These are phyloP conservation scores for Exophiala bonariae DNA, from an alignment of 2,329 filamentous ascomycete species.

Conservation along the genomic window DNA sequence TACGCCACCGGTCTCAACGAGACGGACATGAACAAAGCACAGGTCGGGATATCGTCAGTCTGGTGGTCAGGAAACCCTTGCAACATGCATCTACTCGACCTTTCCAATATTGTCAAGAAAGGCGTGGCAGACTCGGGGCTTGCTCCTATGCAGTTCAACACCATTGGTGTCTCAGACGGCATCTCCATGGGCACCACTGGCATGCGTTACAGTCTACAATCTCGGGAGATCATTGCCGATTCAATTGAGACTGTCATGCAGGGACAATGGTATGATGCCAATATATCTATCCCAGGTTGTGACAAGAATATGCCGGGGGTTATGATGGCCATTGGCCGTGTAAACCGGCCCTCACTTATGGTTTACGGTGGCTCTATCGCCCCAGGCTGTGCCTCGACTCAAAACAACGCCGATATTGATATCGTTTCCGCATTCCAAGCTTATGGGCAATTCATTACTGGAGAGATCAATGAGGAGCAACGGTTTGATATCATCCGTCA, in stretches of 20 bases:
- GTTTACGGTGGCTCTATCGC: constrained; percentile 95
- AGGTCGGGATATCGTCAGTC: constrained; percentile 95
- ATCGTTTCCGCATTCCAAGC: constrained; percentile 98
- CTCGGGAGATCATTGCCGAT: constrained; percentile 94
- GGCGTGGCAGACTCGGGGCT: constrained; percentile 74
- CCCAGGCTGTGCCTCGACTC: constrained; percentile 78
- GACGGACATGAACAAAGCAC: constrained; percentile 89
- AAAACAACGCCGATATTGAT: constrained; percentile 75
- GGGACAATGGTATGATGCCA: constrained; percentile 97
- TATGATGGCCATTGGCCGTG: constrained; percentile 87
- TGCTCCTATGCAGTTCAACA: constrained; percentile 97
- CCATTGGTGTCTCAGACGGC: constrained; percentile 93
- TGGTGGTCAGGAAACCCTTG: constrained; percentile 99
- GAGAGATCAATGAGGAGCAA: constrained; percentile 86
- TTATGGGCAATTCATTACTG: constrained; percentile 91
- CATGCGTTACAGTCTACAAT: constrained; percentile 95
- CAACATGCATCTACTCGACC: constrained; percentile 96
- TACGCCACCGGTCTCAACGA: constrained; percentile 90
- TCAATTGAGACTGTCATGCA: constrained; percentile 99
- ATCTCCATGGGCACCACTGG: constrained; percentile 98
- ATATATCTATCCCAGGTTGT: constrained; percentile 94
- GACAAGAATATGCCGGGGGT: constrained; percentile 99
- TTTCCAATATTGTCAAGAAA: constrained; percentile 75
- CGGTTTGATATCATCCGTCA: constrained; percentile 93
- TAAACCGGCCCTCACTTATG: constrained; percentile 95